Percentiles rank a stretch among this genome's conserved stretches.
Evolutionary conservation across 2,329 filamentous ascomycete species (phyloP).

Genomic region (Grosmannia clavigera): DNA sequence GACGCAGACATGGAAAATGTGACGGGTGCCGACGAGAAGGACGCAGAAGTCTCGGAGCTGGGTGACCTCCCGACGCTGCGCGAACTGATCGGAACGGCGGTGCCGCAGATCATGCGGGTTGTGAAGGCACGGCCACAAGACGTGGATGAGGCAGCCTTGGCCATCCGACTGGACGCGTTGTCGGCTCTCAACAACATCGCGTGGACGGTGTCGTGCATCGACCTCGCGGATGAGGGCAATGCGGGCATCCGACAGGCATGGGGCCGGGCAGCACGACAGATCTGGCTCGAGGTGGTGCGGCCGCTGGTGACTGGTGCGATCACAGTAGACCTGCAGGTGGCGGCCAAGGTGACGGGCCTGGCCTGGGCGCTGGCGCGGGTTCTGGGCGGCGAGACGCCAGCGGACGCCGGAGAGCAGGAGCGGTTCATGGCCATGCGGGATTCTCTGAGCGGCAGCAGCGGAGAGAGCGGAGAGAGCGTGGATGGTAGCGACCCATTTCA

Average conservation of each 20-base stretch:
- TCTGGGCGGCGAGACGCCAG: slow-evolving; percentile 34
- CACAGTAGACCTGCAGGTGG: slow-evolving; percentile 19
- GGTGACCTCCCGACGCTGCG: slow-evolving; percentile 43
- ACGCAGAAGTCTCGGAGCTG: slow-evolving; percentile 30
- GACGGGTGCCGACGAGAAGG: slow-evolving; percentile 31
- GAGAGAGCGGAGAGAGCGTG: slow-evolving; percentile 20
- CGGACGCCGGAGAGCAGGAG: slow-evolving; percentile 41
- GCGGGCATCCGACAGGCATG: slow-evolving; percentile 39
- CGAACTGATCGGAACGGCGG: slow-evolving; percentile 29
- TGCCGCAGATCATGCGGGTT: slow-evolving; percentile 37
- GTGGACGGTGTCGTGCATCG: slow-evolving; percentile 51
- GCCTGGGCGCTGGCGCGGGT: slow-evolving; percentile 53
- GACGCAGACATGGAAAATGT: slow-evolving; percentile 53
- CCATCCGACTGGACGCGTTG: slow-evolving; percentile 41
- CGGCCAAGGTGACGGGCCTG: slow-evolving; percentile 33
- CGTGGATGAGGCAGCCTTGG: slow-evolving; percentile 25
- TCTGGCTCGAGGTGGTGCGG: slow-evolving; percentile 46
- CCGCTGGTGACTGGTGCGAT: slow-evolving; percentile 45
- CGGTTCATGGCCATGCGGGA: slow-evolving; percentile 56
- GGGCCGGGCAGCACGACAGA: slow-evolving; percentile 37
- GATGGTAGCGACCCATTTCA: slow-evolving; percentile 41
- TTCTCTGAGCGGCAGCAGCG: slow-evolving; percentile 24
- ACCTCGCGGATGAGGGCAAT: slow-evolving; percentile 43
- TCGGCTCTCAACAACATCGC: slow-evolving; percentile 54
- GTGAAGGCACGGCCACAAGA: slow-evolving; percentile 23